A percentile compares a stretch with the other conserved stretches of the same genome.
Evolutionary conservation across 257 asterid genomes (phyloP).

Genomic region (Plantago ovata): DNA sequence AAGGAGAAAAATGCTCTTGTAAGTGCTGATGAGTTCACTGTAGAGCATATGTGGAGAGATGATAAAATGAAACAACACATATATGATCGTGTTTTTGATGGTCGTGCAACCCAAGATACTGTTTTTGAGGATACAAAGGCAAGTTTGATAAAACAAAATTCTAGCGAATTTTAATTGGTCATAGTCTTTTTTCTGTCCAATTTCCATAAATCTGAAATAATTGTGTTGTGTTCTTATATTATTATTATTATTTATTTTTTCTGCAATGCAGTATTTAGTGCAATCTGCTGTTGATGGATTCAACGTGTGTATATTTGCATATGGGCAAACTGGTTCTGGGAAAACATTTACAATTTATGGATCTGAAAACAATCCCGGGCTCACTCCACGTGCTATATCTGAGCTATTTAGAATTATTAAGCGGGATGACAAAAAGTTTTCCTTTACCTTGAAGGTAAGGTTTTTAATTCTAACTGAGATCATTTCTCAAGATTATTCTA

Average conservation of each 20-base stretch:
- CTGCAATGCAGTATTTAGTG: slow-evolving; percentile 68
- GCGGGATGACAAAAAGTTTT: slow-evolving; percentile 69
- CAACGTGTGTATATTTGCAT: slow-evolving; percentile 95
- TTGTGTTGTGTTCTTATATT: slow-evolving; percentile 9
- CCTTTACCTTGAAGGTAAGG: slow-evolving; percentile 76
- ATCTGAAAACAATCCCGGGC: slow-evolving; percentile 78
- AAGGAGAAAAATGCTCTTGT: slow-evolving; percentile 58
- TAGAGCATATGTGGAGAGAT: slow-evolving; percentile 89
- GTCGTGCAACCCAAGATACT: slow-evolving; percentile 70
- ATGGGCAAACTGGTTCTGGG: slow-evolving; percentile 99
- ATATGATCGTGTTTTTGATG: slow-evolving; percentile 89
- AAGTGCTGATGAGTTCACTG: slow-evolving; percentile 80
- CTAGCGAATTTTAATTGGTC: background rate
- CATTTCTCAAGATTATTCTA: background rate
- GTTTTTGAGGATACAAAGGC: slow-evolving; percentile 97
- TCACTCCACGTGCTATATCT: slow-evolving; percentile 85
- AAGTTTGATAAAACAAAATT: slow-evolving; percentile 25
- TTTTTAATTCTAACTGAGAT: slow-evolving; percentile 10
- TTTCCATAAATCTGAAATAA: slow-evolving; percentile 13
- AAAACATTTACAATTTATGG: slow-evolving; percentile 96
- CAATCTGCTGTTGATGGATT: slow-evolving; percentile 98
- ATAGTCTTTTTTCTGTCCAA: background rate
- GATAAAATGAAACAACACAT: slow-evolving; percentile 79
- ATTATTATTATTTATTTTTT: too few relatives aligned
- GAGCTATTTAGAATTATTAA: slow-evolving; percentile 83